Conservation (phyloP, 108 stramenopile genomes). For the Discostella stelligeroides region DNA sequence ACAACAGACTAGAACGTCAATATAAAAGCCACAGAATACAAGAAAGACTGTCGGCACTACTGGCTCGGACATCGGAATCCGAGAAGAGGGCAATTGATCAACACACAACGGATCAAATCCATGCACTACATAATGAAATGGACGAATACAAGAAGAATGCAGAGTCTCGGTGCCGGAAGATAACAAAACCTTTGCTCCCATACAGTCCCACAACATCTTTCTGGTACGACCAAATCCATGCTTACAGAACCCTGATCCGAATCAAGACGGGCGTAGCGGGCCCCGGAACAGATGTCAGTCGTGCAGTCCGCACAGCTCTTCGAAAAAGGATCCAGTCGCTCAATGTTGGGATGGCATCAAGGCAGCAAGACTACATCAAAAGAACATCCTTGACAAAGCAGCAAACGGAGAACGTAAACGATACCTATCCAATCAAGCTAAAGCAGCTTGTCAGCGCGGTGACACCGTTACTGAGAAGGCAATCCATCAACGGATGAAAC, state of each 20-base stretch:
- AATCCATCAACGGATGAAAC: background rate
- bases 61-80: no score
- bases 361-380: background rate
- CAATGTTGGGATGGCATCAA: conserved; percentile 2
- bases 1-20: no score
- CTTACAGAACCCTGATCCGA: background rate
- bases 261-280: background rate
- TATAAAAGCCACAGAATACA: no score
- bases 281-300: background rate
- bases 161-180: background rate
- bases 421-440: background rate
- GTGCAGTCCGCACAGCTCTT: background rate
- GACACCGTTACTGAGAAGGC: background rate
- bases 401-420: background rate
- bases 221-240: no score
- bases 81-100: no score
- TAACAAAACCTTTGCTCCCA: background rate
- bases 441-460: background rate
- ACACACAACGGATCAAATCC: no score
- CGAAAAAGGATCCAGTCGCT: background rate
- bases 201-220: background rate
- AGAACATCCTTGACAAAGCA: background rate
- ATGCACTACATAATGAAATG: background rate
- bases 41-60: no score
- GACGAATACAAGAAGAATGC: background rate